phyloP scores from a whole-genome alignment of 257 asterid species.

The Dorcoceras hygrometricum region DNA sequence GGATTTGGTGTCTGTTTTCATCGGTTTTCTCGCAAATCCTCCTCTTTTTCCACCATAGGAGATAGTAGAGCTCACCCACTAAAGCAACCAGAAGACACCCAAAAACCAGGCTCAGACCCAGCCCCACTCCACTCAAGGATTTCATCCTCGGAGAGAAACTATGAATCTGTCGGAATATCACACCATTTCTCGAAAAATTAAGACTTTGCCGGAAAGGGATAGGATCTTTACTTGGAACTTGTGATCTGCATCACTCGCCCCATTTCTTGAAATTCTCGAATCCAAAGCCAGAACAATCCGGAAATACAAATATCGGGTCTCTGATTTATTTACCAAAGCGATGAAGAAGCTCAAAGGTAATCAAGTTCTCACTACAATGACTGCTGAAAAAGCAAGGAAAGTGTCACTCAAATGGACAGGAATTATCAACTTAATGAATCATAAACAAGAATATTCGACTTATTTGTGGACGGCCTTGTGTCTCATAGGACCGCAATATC shows the following conservation, averaged over 20 bases:
- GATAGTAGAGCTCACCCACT: slow-evolving; percentile 60
- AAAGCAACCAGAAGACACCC: slow-evolving; percentile 62
- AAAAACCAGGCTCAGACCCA: slow-evolving; percentile 58
- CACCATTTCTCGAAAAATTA: neutral
- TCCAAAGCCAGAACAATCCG: neutral
- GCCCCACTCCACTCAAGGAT: slow-evolving; percentile 54
- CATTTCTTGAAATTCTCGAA: neutral
- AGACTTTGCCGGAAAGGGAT: neutral
- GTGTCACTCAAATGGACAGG: neutral
- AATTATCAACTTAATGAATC: neutral
- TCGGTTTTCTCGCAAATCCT: slow-evolving; percentile 22
- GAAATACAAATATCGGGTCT: too few species aligned
- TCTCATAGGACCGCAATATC: neutral
- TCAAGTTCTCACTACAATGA: too few species aligned
- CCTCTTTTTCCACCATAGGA: slow-evolving; percentile 65
- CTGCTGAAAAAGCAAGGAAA: neutral
- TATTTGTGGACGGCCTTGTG: neutral
- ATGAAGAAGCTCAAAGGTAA: too few species aligned
- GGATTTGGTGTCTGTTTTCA: slow-evolving; percentile 26
- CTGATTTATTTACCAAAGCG: too few species aligned
- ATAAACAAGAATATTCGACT: neutral
- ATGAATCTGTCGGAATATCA: neutral
- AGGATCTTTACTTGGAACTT: neutral
- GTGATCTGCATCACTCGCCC: neutral
- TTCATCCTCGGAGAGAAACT: slow-evolving; percentile 35